These are phyloP conservation scores for Ceratocystis cubensis DNA, from an alignment of 2,329 filamentous ascomycete species.

Conservation along the genomic window DNA sequence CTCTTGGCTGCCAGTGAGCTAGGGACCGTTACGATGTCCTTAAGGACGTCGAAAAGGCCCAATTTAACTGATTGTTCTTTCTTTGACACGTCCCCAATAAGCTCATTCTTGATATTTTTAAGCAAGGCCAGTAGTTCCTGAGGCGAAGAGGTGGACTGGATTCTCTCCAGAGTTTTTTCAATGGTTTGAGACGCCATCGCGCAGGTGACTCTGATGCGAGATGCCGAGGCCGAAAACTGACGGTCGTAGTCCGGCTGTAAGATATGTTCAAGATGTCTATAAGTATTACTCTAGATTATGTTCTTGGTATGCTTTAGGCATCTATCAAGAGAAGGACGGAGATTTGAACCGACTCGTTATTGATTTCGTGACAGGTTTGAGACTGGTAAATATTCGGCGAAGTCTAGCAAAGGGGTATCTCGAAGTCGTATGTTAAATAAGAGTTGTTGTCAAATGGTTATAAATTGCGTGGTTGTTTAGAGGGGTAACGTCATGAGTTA, in stretches of 20 bases:
- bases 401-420: neutral
- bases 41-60: conserved; percentile 51
- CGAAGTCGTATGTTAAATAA: neutral
- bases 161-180: conserved; percentile 43
- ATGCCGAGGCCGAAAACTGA: neutral
- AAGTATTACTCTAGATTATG: no score
- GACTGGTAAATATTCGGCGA: neutral
- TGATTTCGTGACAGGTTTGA: neutral
- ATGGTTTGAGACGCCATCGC: conserved; percentile 43
- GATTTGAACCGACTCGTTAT: neutral
- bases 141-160: conserved; percentile 41
- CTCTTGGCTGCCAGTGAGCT: neutral
- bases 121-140: conserved; percentile 48
- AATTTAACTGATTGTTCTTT: conserved; percentile 67
- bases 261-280: neutral
- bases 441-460: neutral
- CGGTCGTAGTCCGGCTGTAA: neutral
- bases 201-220: conserved; percentile 3
- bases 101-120: conserved; percentile 70
- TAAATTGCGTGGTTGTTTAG: neutral
- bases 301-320: no score
- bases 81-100: conserved; percentile 74
- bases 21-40: neutral
- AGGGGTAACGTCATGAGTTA: neutral
- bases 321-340: neutral